Evolutionary conservation across 139 green algal species (phyloP).

Genomic region (Mychonastes homosphaera): DNA sequence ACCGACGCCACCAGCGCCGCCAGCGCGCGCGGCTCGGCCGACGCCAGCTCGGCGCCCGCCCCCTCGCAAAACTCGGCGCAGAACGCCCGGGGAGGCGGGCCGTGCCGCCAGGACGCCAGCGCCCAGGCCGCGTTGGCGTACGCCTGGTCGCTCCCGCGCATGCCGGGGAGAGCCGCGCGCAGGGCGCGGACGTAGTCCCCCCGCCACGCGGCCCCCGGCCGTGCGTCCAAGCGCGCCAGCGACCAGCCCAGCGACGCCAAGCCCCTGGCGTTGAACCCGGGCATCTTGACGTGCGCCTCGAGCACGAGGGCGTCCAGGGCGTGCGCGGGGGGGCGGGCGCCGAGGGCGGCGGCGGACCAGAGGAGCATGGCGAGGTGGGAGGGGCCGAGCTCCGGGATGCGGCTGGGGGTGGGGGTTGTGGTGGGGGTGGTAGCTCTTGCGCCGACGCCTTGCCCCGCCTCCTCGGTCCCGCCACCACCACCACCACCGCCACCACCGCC

Average conservation of each 20-base stretch:
- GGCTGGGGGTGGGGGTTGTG: no score
- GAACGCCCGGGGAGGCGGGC: conserved; percentile 13
- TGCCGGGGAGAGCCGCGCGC: not conserved
- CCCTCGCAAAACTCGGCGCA: conserved; percentile 14
- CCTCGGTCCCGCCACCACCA: no score
- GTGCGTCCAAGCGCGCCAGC: conserved; percentile 18
- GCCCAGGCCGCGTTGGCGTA: conserved; percentile 30
- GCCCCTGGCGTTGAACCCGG: conserved; percentile 16
- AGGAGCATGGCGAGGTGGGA: no score
- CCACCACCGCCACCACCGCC: not conserved
- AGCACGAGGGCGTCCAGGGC: conserved; percentile 12
- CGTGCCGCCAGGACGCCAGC: conserved; percentile 9
- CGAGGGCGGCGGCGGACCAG: no score
- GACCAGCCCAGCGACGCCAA: conserved; percentile 26
- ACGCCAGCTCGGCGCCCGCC: not conserved
- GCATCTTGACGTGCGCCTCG: conserved; percentile 19
- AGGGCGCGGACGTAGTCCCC: not conserved
- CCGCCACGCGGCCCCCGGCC: conserved; percentile 9
- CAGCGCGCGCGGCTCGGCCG: no score
- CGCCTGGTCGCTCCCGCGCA: conserved; percentile 9
- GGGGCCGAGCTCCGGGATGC: no score
- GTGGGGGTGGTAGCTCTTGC: no score
- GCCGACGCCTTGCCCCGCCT: no score
- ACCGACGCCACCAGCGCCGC: not conserved
- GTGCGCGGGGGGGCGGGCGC: no score